phyloP scores from a whole-genome alignment of 1,284 basidiomycete genomes.

The Leccinum subrobustum region DNA sequence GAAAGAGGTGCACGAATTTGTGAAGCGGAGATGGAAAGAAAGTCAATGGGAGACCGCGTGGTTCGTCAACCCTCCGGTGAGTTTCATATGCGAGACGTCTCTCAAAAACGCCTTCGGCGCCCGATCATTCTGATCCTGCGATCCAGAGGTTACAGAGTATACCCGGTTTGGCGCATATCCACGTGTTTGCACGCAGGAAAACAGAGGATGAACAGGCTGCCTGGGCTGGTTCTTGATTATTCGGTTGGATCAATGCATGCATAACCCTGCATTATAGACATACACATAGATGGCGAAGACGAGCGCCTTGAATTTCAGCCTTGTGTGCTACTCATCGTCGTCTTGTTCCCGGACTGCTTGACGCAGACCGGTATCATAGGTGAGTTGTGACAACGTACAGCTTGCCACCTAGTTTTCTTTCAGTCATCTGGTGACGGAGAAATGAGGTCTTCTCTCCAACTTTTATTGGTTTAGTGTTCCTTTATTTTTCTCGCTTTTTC shows the following conservation, averaged over 20 bases:
- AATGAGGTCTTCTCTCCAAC: too few relatives aligned
- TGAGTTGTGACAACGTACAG: not conserved
- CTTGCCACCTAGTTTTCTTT: not conserved
- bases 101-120: not conserved
- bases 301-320: not conserved
- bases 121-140: not conserved
- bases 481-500: not conserved
- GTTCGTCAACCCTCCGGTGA: conserved; percentile 82
- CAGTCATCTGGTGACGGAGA: not conserved
- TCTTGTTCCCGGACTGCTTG: not conserved
- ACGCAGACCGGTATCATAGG: not conserved
- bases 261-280: conserved; percentile 1
- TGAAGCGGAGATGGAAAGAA: conserved; percentile 63
- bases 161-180: conserved; percentile 73
- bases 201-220: conserved; percentile 18
- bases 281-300: conserved; percentile 7
- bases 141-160: conserved; percentile 74
- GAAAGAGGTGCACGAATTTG: conserved; percentile 58
- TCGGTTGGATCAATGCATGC: not conserved
- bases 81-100: conserved; percentile 22
- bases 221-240: conserved; percentile 22
- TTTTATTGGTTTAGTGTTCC: not conserved
- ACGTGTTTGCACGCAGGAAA: conserved; percentile 72
- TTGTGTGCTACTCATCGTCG: not conserved
- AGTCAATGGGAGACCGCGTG: conserved; percentile 78